Percentiles rank a stretch among this genome's conserved stretches.
Conservation (phyloP, 805 yeast genomes). For the Wickerhamomyces silvicola region DNA sequence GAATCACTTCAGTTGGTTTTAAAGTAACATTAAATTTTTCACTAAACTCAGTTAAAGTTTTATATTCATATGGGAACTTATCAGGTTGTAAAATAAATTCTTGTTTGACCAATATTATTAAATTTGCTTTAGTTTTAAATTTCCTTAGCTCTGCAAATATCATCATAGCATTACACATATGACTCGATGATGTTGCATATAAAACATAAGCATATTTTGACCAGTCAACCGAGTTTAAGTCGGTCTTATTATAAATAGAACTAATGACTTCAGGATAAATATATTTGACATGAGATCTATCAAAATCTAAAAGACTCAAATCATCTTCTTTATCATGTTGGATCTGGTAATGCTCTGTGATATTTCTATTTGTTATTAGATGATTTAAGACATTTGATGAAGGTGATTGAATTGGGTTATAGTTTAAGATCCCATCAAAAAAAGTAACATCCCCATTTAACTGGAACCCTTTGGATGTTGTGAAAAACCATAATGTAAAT, state of each 20-base stretch:
- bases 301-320: conserved; percentile 14
- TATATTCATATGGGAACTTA: conserved; percentile 6
- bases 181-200: conserved; percentile 48
- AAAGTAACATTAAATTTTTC: conserved; percentile 9
- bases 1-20: conserved; percentile 14
- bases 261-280: conserved; percentile 21
- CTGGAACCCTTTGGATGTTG: conserved; percentile 1
- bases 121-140: conserved; percentile 35
- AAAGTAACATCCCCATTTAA: conserved; percentile 1
- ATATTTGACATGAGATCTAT: conserved; percentile 16
- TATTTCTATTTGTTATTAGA: conserved; percentile 1
- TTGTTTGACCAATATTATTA: conserved; percentile 37
- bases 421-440: conserved; percentile 1
- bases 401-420: conserved; percentile 1
- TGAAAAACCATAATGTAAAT: no score
- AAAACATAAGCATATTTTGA: conserved; percentile 47
- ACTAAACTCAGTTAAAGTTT: conserved; percentile 6
- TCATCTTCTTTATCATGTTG: not conserved
- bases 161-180: conserved; percentile 47
- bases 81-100: conserved; percentile 21
- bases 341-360: not conserved
- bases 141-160: conserved; percentile 36
- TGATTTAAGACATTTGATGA: not conserved
- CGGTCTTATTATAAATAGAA: conserved; percentile 11
- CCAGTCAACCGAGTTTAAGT: conserved; percentile 31